A percentile compares a stretch with the other conserved stretches of the same genome.
These are phyloP conservation scores for Penicillium coprophilum DNA, from an alignment of 495 filamentous ascomycete species.

Conservation along the genomic window DNA sequence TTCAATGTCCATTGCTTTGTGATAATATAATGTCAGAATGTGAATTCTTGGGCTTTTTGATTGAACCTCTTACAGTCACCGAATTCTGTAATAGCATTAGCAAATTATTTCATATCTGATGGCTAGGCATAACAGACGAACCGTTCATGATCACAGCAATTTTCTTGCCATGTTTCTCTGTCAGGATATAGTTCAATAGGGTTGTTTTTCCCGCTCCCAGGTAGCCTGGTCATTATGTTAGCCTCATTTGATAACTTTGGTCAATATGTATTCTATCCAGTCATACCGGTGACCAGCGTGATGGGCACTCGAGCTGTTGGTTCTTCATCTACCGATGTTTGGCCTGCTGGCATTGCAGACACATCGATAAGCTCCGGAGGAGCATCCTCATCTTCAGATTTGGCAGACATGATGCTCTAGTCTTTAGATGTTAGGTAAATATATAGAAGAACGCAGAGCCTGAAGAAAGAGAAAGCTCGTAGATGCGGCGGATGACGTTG, in stretches of 20 bases:
- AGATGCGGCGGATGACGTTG: slow-evolving; percentile 35
- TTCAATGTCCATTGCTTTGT: slow-evolving; percentile 83
- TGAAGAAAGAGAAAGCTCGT: slow-evolving; percentile 2
- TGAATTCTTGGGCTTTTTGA: neutral
- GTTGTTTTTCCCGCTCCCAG: slow-evolving; percentile 96
- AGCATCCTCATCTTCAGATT: slow-evolving; percentile 66
- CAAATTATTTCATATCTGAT: slow-evolving; percentile 3
- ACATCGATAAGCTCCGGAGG: slow-evolving; percentile 72
- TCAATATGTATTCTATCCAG: neutral
- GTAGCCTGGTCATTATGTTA: slow-evolving; percentile 55
- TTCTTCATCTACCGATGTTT: slow-evolving; percentile 22
- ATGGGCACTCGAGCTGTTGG: slow-evolving; percentile 71
- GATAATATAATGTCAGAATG: slow-evolving; percentile 4
- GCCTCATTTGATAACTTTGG: neutral
- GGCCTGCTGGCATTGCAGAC: slow-evolving; percentile 32
- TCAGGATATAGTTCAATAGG: slow-evolving; percentile 91
- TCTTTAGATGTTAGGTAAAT: neutral
- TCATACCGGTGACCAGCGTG: slow-evolving; percentile 85
- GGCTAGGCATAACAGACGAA: slow-evolving; percentile 29
- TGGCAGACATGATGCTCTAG: slow-evolving; percentile 28
- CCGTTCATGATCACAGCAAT: slow-evolving; percentile 98
- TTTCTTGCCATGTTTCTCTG: slow-evolving; percentile 90
- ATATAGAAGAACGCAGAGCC: neutral
- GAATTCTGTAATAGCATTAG: slow-evolving; percentile 64
- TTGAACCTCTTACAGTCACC: slow-evolving; percentile 71